phyloP scores from a whole-genome alignment of 768 basidiomycete genomes.

The Auriscalpium microsporum region DNA sequence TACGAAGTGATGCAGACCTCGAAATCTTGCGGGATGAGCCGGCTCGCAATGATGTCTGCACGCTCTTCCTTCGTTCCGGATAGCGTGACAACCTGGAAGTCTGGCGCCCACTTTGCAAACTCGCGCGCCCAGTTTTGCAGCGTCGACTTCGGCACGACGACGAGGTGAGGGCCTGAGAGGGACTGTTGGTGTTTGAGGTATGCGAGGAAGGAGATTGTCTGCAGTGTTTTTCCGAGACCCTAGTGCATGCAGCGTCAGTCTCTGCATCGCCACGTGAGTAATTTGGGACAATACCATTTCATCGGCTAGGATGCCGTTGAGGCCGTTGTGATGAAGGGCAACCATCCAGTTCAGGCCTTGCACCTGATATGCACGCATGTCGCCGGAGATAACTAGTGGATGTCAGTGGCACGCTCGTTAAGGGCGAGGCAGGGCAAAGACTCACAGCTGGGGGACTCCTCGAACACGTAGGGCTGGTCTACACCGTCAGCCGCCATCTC shows the following conservation, averaged over 20 bases:
- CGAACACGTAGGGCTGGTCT: constrained; percentile 91
- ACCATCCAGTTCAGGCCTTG: constrained; percentile 99
- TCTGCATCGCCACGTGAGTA: neutral
- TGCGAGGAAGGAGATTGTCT: constrained; percentile 94
- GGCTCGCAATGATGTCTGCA: constrained; percentile 65
- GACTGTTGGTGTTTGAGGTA: constrained; percentile 83
- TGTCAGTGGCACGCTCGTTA: too few species aligned
- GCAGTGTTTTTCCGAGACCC: constrained; percentile 97
- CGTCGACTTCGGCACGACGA: constrained; percentile 98
- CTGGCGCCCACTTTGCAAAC: constrained; percentile 85
- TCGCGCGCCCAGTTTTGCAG: constrained; percentile 96
- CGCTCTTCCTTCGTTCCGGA: constrained; percentile 90
- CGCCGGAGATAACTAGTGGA: constrained; percentile 69
- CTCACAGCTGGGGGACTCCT: constrained; percentile 84
- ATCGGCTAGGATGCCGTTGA: constrained; percentile 95
- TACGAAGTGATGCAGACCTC: constrained; percentile 95
- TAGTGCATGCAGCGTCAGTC: constrained; percentile 20
- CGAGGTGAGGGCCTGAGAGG: constrained; percentile 77
- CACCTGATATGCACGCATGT: constrained; percentile 89
- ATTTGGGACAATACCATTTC: constrained; percentile 58
- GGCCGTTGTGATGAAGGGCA: constrained; percentile 88
- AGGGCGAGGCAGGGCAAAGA: neutral
- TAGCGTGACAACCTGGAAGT: constrained; percentile 72
- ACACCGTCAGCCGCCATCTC: constrained; percentile 72
- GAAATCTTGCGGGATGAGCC: constrained; percentile 81